These are phyloP conservation scores for Ustilago xerochloae DNA, from an alignment of 1,284 basidiomycete genomes.

Conservation along the genomic window DNA sequence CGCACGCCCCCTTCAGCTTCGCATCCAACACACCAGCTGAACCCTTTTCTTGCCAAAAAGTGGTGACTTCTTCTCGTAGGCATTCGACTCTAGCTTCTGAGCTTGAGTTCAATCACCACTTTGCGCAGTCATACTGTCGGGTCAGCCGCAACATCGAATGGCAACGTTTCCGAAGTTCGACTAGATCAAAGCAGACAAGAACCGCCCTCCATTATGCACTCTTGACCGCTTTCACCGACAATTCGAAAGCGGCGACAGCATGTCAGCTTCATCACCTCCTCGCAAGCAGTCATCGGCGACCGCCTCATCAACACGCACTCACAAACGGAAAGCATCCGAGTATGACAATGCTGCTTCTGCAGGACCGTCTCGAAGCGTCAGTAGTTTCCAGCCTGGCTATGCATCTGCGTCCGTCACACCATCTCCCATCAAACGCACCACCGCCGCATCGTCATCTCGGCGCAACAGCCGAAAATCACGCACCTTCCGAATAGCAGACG, in stretches of 20 bases:
- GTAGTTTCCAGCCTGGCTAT: slow-evolving; percentile 1
- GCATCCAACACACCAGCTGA: not conserved
- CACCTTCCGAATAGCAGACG: slow-evolving; percentile 26
- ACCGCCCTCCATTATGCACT: too few species aligned
- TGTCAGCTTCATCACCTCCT: slow-evolving; percentile 17
- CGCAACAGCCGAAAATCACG: slow-evolving; percentile 19
- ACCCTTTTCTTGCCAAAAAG: not conserved
- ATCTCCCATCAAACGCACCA: slow-evolving; percentile 11
- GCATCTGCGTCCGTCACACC: slow-evolving; percentile 13
- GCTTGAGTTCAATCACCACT: too few species aligned
- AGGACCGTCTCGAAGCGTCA: not conserved
- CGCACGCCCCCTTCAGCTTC: too few species aligned
- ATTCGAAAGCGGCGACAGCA: not conserved
- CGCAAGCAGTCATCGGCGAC: slow-evolving; percentile 12
- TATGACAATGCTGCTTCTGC: not conserved
- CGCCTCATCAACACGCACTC: slow-evolving; percentile 7
- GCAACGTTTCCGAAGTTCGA: not conserved
- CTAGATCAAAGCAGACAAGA: not conserved
- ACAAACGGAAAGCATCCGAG: slow-evolving; percentile 24
- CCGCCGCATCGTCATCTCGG: slow-evolving; percentile 4
- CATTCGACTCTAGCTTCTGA: too few species aligned
- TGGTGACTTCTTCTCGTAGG: not conserved
- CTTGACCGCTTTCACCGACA: not conserved
- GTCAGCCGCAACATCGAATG: not conserved
- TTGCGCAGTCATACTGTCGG: not conserved